A percentile compares a stretch with the other conserved stretches of the same genome.
Evolutionary conservation across 2,329 filamentous ascomycete species (phyloP).

Genomic region (Pezicula radicicola): DNA sequence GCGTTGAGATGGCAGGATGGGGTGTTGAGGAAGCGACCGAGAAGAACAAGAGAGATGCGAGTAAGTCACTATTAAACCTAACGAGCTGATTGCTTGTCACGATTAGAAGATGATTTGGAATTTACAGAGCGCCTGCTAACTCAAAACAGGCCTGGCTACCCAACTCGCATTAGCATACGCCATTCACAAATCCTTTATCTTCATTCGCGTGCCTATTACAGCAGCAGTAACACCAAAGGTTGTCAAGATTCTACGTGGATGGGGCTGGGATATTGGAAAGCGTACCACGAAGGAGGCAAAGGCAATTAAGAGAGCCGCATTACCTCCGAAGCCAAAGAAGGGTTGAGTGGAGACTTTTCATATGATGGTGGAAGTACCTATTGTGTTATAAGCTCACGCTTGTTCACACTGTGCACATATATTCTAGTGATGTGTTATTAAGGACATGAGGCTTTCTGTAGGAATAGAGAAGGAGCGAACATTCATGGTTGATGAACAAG

Average conservation of each 20-base stretch:
- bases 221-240: slow-evolving; percentile 90
- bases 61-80: slow-evolving; percentile 50
- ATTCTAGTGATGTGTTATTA: too few species aligned
- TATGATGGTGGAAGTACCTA: background rate
- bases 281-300: slow-evolving; percentile 41
- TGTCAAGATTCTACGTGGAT: slow-evolving; percentile 80
- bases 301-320: slow-evolving; percentile 22
- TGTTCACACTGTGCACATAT: background rate
- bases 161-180: slow-evolving; percentile 92
- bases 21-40: slow-evolving; percentile 63
- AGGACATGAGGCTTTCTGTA: too few species aligned
- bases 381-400: slow-evolving; percentile 5
- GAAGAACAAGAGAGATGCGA: slow-evolving; percentile 63
- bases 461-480: too few species aligned
- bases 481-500: too few species aligned
- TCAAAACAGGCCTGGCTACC: slow-evolving; percentile 58
- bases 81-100: background rate
- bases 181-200: slow-evolving; percentile 97
- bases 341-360: background rate
- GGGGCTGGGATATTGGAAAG: slow-evolving; percentile 96
- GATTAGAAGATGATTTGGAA: background rate
- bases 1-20: slow-evolving; percentile 51
- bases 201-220: slow-evolving; percentile 88
- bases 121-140: background rate
- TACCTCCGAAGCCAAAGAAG: slow-evolving; percentile 11